Evolutionary conservation across 2,329 filamentous ascomycete genomes (phyloP), one percentile per base, ranked within the genome.

Genomic region (Penicillium aurantiogriseum): DNA sequence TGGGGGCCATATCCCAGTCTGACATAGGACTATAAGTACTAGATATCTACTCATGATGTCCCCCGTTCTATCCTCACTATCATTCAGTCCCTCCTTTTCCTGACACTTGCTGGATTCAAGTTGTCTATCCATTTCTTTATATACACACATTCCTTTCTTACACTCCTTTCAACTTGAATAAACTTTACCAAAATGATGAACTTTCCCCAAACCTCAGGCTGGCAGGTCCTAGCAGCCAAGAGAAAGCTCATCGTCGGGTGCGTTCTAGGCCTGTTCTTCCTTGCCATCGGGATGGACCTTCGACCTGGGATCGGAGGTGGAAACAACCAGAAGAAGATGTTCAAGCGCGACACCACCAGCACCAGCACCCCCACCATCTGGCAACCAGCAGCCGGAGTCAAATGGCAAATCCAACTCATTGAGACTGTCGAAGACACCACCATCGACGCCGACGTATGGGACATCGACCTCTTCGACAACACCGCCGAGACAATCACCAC

Each of bases 341-440:
- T 23, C 17, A 56, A 56, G 43, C 49, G 54, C 10, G 49, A 43
- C n/a, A 53, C n/a, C n/a, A 51, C 39, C n/a, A 23, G 19, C 11
- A 19, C 31, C 0, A 23, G 23, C 23, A 23, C 4, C 48, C 11
- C 15, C 49, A 3, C 23, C 23, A 56, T 56, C 15, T 88, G 85
- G 85, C 74, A 79, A 56, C 86, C 86, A 1, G 66, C 69, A 2
- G 79, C 81, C 21, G 80, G 79, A 25, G 73, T 77, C 7, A 79
- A 79, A 3, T 89, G 85, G 85, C 85, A 89, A 65, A 88, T 88
- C 51, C 76, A 86, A 45, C 80, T 89, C 13, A 60, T 71, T 47
- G 63, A 75, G 67, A 27, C 71, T 33, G 38, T 75, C 55, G 74
- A 71, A 69, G 70, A 82, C 63, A 71, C 79, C 66, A 74, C 75